Conservation (phyloP, 441 rosid species). For the Mallotus repandus region DNA sequence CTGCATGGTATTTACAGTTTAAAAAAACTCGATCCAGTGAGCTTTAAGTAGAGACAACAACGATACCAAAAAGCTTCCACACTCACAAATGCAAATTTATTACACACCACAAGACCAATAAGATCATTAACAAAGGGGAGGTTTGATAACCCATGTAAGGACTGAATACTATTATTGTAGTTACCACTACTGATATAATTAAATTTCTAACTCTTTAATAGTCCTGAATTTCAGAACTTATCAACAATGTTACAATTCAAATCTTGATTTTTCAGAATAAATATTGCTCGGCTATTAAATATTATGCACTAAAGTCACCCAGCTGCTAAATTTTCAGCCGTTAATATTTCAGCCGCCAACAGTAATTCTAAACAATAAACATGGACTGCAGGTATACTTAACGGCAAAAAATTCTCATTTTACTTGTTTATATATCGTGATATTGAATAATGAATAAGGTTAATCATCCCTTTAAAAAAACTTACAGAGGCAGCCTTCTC, state of each 20-base stretch:
- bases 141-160: not conserved
- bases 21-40: not conserved
- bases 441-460: not conserved
- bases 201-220: not conserved
- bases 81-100: not conserved
- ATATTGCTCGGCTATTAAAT: not conserved
- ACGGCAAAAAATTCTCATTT: not conserved
- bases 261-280: not conserved
- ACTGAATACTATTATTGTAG: too few relatives aligned
- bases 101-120: not conserved
- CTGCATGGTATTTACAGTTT: not conserved
- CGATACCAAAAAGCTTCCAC: not conserved
- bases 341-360: not conserved
- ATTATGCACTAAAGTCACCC: not conserved
- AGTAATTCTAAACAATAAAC: not conserved
- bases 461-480: conserved; percentile 21
- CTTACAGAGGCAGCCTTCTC: conserved; percentile 99
- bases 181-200: not conserved
- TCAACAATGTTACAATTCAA: not conserved
- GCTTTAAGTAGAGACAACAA: not conserved
- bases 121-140: not conserved
- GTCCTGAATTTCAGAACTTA: not conserved
- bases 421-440: not conserved
- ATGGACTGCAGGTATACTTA: not conserved
- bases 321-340: too few relatives aligned